Base-by-base conservation (phyloP, 352 stramenopile species). In the Phytophthora uliginosa region DNA sequence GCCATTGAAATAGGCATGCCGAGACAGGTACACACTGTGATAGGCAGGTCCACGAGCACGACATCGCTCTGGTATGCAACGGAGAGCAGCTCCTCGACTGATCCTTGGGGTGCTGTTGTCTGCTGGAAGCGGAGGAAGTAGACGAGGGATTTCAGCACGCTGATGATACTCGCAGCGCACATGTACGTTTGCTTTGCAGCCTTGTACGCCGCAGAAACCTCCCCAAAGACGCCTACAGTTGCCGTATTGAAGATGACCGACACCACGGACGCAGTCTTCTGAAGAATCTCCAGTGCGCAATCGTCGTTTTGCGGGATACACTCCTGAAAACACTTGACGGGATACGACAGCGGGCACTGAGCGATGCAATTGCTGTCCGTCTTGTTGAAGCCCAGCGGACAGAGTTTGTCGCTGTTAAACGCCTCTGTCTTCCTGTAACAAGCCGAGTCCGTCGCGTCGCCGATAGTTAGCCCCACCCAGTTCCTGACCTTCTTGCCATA, bases 261-360 rank as follows among this genome's bases (percentile, higher is more conserved):
- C 12, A 28, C 45, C 1, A 72, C 57, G 0, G 54, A 57, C 10
- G 26, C 63, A 9, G 69, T 61, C 12, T 79, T 76, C 28, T 45
- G 45, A 3, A 77, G 20, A 45, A 72, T 20, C n/a, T 63, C 57
- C 3, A 67, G 9, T 0, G 31, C 17, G 24, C 57, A 72, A 18
- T 66, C 36, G 22, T 67, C 65, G 7, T 72, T 72, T 28, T 72
- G 59, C 79, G 81, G 84, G 24, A 91, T 74, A 26, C 65, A 72
- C 36, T 72, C 65, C 0, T 48, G 17, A 12, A 31, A 36, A 12
- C 65, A 72, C 20, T 56, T 31, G 4, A 93, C 85, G 0, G 85
- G 85, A 67, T 91, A 93, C 47, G 90, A 74, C 28, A 91, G 31
- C 1, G 85, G 85, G 42, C 85, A 93, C 59, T 90, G 73, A 0